These are phyloP conservation scores for Gossypium davidsonii DNA, from an alignment of 441 rosid species.

Conservation along the genomic window DNA sequence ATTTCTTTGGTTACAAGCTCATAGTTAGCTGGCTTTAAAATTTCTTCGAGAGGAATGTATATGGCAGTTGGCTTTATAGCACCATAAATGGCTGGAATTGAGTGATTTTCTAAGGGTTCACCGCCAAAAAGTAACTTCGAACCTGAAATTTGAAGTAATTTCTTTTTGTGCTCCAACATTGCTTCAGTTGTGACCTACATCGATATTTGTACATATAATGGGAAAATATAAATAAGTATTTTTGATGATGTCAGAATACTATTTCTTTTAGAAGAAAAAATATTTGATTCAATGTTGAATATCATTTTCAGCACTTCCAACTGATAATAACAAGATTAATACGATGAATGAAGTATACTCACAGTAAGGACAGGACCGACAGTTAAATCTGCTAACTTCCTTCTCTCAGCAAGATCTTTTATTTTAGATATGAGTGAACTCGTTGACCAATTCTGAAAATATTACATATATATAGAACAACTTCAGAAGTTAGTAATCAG, in stretches of 20 bases:
- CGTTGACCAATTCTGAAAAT: slow-evolving; percentile 68
- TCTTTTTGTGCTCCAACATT: slow-evolving; percentile 74
- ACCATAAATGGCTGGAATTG: slow-evolving; percentile 85
- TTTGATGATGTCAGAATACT: neutral
- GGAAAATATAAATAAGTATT: neutral
- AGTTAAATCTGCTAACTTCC: slow-evolving; percentile 85
- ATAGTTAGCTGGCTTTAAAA: slow-evolving; percentile 56
- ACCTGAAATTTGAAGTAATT: slow-evolving; percentile 73
- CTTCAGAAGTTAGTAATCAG: neutral
- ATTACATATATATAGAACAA: neutral
- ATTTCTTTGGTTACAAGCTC: slow-evolving; percentile 81
- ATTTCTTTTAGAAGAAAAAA: neutral
- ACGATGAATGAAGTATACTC: slow-evolving; percentile 26
- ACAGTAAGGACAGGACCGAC: slow-evolving; percentile 96
- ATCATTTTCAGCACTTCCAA: neutral
- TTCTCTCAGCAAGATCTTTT: slow-evolving; percentile 77
- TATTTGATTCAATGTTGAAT: neutral
- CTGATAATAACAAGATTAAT: neutral
- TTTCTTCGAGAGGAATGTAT: slow-evolving; percentile 82
- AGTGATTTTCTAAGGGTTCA: slow-evolving; percentile 61
- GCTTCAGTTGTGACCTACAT: slow-evolving; percentile 79
- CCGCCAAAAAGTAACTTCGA: slow-evolving; percentile 92
- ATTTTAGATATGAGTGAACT: slow-evolving; percentile 58
- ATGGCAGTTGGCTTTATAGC: slow-evolving; percentile 87
- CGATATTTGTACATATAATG: neutral